phyloP scores from a whole-genome alignment of 306 rosid genomes.

The Quillaja saponaria region DNA sequence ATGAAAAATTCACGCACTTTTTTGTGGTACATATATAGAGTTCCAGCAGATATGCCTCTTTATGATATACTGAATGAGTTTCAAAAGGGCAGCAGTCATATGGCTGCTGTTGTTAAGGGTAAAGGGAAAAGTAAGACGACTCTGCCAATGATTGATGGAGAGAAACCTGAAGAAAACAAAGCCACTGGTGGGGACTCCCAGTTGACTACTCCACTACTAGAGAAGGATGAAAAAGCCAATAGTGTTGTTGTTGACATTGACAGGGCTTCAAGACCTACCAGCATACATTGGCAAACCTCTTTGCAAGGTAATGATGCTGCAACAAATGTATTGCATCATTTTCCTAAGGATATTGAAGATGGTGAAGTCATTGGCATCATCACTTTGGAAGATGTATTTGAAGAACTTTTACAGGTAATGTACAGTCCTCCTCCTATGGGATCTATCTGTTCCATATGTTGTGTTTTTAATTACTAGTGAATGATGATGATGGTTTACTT shows the following conservation, averaged over 20 bases:
- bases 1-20: constrained; percentile 25
- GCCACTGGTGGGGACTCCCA: constrained; percentile 38
- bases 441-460: constrained; percentile 14
- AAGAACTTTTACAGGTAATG: constrained; percentile 95
- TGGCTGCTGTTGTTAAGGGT: constrained; percentile 93
- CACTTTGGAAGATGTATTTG: constrained; percentile 96
- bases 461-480: background rate
- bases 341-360: constrained; percentile 70
- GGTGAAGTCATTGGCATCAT: constrained; percentile 95
- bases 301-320: constrained; percentile 40
- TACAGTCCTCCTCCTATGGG: constrained; percentile 2
- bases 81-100: constrained; percentile 97
- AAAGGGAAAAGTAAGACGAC: constrained; percentile 53
- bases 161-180: constrained; percentile 47
- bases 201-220: constrained; percentile 71
- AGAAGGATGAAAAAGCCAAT: constrained; percentile 45
- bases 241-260: constrained; percentile 68
- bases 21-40: constrained; percentile 54
- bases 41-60: constrained; percentile 97
- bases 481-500: constrained; percentile 21
- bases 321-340: constrained; percentile 37
- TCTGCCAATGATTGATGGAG: constrained; percentile 46
- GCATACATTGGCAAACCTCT: constrained; percentile 33
- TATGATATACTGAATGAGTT: constrained; percentile 95
- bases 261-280: constrained; percentile 47